Percentiles rank a stretch among this genome's conserved stretches.
Conservation (phyloP, 1,139 yeast species). For the Candida mesenterica region DNA sequence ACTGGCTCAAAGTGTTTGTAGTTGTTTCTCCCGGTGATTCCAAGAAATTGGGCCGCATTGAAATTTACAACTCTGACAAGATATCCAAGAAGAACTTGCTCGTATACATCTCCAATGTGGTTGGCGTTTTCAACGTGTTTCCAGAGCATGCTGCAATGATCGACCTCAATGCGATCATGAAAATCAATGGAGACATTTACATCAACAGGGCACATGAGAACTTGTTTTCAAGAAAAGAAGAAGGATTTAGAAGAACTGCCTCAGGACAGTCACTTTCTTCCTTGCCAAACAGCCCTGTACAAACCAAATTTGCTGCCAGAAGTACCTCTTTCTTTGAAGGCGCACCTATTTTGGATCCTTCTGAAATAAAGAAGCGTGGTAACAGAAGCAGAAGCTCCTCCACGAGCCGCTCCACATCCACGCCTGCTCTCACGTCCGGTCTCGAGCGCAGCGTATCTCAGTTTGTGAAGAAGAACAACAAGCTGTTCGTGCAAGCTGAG, state of each 20-base stretch:
- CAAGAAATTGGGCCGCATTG: slow-evolving; percentile 45
- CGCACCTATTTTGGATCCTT: slow-evolving; percentile 7
- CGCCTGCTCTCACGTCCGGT: slow-evolving; percentile 4
- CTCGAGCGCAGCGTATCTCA: slow-evolving; percentile 11
- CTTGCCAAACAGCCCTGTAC: background rate
- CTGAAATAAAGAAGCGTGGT: slow-evolving; percentile 3
- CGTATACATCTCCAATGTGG: slow-evolving; percentile 42
- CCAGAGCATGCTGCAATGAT: slow-evolving; percentile 55
- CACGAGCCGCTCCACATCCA: slow-evolving; percentile 5
- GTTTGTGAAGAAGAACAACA: slow-evolving; percentile 25
- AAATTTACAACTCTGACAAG: slow-evolving; percentile 44
- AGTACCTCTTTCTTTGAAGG: slow-evolving; percentile 8
- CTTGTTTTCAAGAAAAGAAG: slow-evolving; percentile 14
- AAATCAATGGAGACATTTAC: slow-evolving; percentile 49
- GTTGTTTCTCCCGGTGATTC: slow-evolving; percentile 43
- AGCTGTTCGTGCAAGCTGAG: slow-evolving; percentile 33
- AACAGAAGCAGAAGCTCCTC: slow-evolving; percentile 3
- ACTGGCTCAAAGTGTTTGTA: slow-evolving; percentile 53
- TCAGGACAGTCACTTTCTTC: slow-evolving; percentile 5
- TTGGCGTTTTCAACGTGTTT: slow-evolving; percentile 48
- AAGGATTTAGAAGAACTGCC: slow-evolving; percentile 2
- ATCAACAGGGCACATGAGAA: slow-evolving; percentile 43
- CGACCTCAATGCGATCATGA: slow-evolving; percentile 52
- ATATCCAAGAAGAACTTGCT: slow-evolving; percentile 45
- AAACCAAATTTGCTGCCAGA: background rate